These are phyloP conservation scores for Ichthyophonus hoferi DNA, from an alignment of 208 protist genomes.

Conservation along the genomic window DNA sequence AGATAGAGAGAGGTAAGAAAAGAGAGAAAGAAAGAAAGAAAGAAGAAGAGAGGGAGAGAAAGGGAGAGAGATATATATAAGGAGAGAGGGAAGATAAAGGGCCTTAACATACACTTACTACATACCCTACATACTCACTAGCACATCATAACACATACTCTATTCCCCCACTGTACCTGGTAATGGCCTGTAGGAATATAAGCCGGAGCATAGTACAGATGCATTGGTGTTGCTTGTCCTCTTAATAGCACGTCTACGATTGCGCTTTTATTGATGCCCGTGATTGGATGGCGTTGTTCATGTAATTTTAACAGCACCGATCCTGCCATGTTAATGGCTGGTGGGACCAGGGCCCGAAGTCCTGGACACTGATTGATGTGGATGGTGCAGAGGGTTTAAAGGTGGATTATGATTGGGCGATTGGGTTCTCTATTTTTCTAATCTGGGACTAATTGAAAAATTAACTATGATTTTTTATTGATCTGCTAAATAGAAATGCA, in stretches of 20 bases:
- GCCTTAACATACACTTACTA: too few species aligned
- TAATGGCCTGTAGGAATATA: conserved; percentile 26
- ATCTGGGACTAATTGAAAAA: too few species aligned
- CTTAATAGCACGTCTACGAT: neutral
- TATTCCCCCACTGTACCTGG: too few species aligned
- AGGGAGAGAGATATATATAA: neutral
- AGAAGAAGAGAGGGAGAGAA: neutral
- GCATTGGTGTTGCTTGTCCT: conserved; percentile 23
- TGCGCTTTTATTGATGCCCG: neutral
- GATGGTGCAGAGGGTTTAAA: too few species aligned
- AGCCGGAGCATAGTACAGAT: conserved; percentile 23
- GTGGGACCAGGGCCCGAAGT: conserved; percentile 9
- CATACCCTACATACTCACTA: too few species aligned
- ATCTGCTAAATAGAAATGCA: too few species aligned
- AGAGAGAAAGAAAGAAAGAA: neutral
- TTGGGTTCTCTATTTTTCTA: too few species aligned
- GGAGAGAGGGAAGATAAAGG: neutral
- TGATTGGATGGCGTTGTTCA: neutral
- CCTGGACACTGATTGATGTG: conserved; percentile 20
- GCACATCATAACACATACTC: too few species aligned
- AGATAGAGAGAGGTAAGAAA: too few species aligned
- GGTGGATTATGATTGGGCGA: too few species aligned
- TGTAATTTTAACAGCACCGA: neutral
- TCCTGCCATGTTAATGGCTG: neutral
- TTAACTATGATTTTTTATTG: too few species aligned